Base-by-base conservation (phyloP, 805 yeast species). In the Wickerhamomyces queroliae region DNA sequence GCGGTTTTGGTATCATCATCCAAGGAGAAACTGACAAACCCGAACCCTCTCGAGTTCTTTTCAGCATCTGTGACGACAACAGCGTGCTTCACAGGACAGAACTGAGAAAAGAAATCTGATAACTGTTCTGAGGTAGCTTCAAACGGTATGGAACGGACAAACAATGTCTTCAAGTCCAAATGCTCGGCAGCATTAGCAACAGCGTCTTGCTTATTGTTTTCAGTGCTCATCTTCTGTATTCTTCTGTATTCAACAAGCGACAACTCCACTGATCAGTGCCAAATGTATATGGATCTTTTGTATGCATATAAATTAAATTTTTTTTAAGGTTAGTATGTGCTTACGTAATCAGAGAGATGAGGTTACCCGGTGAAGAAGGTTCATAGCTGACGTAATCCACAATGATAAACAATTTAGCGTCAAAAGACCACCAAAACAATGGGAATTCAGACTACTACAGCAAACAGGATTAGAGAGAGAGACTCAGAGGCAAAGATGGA, bases 21-120 rank as follows among this genome's bases (percentile, higher is more conserved):
- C 36, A 74, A 63, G 2, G 85, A 77, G 61, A 93, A 93, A 27
- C 95, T 82, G 13, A 89, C 99, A 61, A 93, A 93, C 3, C 99
- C 99, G 63, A 90, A 93, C 2, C 99, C 98, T 59, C 90, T 75
- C 3, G 96, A 87, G 33, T 82, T 72, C 39, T 84, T 76, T 26
- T 82, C 78, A 10, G 69, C 68, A 56, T 90, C 96, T 29, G 70
- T 83, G 15, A 93, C 98, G 31, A 93, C 75, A 33, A 89, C 90
- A 2, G 97, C 95, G 62, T 93, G 99, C 62, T 83, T 89, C 11
- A 91, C 95, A 7, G 99, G 99, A 5, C 87, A 91, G 64, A 89
- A 83, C 47, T 88, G 88, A 2, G 98, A 83, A 57, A 93, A 93
- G 61, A 73, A 89, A 49, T 84, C 86, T 1, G 91, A 73, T 31